Percentiles rank a stretch among this genome's conserved stretches.
Evolutionary conservation across 1,139 yeast genomes (phyloP).

Genomic region (Hemisphaericaspora subhashii): DNA sequence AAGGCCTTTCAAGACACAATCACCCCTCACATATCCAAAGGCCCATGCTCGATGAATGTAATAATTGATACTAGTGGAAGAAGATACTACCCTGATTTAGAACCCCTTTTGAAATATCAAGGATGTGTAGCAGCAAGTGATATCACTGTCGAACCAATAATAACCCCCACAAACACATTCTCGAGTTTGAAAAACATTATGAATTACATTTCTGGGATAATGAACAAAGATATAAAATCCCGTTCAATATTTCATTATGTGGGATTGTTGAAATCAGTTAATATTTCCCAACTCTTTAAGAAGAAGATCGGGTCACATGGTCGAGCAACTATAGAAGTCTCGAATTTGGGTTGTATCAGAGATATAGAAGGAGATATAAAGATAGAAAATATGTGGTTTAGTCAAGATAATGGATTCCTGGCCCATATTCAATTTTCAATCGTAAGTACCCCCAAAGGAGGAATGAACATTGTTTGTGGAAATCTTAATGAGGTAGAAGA

Average conservation of each 20-base stretch:
- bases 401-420: conserved; percentile 25
- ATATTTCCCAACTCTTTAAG: conserved; percentile 15
- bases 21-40: conserved; percentile 11
- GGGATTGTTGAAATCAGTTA: conserved; percentile 21
- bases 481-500: conserved; percentile 17
- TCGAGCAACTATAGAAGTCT: conserved; percentile 23
- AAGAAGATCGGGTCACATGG: conserved; percentile 13
- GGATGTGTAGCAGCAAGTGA: conserved; percentile 18
- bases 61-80: conserved; percentile 27
- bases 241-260: conserved; percentile 18
- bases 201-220: conserved; percentile 9
- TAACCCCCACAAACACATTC: conserved; percentile 5
- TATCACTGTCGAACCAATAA: conserved; percentile 16
- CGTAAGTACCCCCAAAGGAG: conserved; percentile 20
- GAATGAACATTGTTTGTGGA: conserved; percentile 24
- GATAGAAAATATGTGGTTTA: conserved; percentile 24
- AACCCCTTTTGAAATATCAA: conserved; percentile 19
- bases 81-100: conserved; percentile 20
- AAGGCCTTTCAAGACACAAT: conserved; percentile 22
- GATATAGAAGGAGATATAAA: conserved; percentile 15
- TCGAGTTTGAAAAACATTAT: conserved; percentile 9
- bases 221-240: conserved; percentile 14
- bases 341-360: conserved; percentile 27
- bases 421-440: conserved; percentile 22
- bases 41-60: conserved; percentile 12